These are phyloP conservation scores for Mortierella polycephala DNA, from an alignment of 371 early-diverging fungal genomes.

Conservation along the genomic window DNA sequence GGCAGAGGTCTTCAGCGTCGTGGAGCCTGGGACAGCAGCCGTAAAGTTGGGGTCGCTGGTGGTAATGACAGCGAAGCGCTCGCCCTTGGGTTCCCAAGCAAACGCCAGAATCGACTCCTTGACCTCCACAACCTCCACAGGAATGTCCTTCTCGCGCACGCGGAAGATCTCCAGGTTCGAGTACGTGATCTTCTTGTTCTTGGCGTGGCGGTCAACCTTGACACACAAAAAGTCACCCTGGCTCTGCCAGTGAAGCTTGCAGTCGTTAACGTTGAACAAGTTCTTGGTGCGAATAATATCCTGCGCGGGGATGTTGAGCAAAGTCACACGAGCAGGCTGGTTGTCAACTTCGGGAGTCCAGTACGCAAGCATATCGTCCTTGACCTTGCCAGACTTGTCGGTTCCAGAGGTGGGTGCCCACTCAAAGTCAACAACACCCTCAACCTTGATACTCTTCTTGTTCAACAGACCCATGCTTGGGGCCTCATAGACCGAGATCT, in stretches of 20 bases:
- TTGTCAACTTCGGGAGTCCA: constrained; percentile 97
- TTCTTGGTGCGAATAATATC: constrained; percentile 95
- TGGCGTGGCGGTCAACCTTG: constrained; percentile 90
- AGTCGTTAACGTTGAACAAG: constrained; percentile 92
- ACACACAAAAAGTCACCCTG: constrained; percentile 92
- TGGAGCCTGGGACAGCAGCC: constrained; percentile 65
- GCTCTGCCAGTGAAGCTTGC: constrained; percentile 94
- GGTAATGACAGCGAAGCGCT: constrained; percentile 88
- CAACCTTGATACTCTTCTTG: constrained; percentile 93
- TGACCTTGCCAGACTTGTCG: constrained; percentile 58
- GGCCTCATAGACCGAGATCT: constrained; percentile 91
- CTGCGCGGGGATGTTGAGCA: constrained; percentile 84
- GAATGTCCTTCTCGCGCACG: constrained; percentile 90
- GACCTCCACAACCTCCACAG: constrained; percentile 94
- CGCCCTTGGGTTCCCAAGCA: constrained; percentile 95
- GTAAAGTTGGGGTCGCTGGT: constrained; percentile 70
- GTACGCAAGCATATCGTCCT: constrained; percentile 87
- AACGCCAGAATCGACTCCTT: constrained; percentile 85
- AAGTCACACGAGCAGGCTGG: constrained; percentile 96
- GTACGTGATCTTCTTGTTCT: constrained; percentile 92
- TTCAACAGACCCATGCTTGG: constrained; percentile 93
- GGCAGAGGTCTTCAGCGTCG: constrained; percentile 77
- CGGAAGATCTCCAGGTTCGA: constrained; percentile 96
- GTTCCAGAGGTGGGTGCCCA: constrained; percentile 81
- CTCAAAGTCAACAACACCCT: constrained; percentile 89